These are phyloP conservation scores for Solanum ahanhuiri DNA, from an alignment of 257 asterid species.

Conservation along the genomic window DNA sequence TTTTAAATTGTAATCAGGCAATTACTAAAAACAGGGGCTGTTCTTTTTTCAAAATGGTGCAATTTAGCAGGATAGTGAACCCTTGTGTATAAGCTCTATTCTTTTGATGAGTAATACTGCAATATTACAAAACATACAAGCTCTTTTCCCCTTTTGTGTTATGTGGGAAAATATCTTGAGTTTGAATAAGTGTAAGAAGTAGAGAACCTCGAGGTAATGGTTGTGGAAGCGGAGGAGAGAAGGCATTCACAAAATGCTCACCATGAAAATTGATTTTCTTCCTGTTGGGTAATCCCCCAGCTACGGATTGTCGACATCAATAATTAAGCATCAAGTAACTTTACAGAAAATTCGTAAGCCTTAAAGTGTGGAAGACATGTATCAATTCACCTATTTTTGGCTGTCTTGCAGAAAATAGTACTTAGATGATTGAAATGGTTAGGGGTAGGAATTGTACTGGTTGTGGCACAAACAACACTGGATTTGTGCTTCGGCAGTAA, in stretches of 20 bases:
- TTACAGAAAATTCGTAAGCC: background rate
- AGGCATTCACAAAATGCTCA: background rate
- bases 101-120: background rate
- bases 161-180: background rate
- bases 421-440: background rate
- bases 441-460: background rate
- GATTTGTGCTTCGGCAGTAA: background rate
- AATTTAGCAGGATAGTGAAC: background rate
- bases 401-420: background rate
- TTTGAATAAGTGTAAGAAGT: background rate
- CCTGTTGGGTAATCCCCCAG: background rate
- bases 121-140: background rate
- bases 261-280: background rate
- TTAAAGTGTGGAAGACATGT: background rate
- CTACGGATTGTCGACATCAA: background rate
- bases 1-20: background rate
- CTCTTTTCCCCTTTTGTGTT: background rate
- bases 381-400: background rate
- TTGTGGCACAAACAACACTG: background rate
- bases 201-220: background rate
- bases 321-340: background rate
- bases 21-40: background rate
- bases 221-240: background rate
- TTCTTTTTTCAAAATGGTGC: background rate
- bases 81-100: background rate